Conservation (phyloP, 2,329 filamentous ascomycete species). For the Colletotrichum sp. region DNA sequence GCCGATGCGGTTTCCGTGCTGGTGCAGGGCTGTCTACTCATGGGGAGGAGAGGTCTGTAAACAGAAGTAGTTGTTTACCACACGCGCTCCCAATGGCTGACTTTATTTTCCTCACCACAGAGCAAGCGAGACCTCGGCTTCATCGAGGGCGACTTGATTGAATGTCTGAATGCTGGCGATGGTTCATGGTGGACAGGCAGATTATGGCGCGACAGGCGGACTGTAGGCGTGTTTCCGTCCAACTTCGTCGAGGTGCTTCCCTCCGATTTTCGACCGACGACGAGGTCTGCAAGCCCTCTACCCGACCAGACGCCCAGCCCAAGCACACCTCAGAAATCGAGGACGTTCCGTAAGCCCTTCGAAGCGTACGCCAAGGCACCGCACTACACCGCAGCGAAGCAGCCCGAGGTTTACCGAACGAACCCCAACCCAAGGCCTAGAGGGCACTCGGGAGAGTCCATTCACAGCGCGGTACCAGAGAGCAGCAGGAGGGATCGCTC, state of each 20-base stretch:
- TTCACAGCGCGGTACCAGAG: constrained; percentile 21
- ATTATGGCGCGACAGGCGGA: constrained; percentile 85
- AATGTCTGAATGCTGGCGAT: constrained; percentile 97
- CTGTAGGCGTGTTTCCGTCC: constrained; percentile 92
- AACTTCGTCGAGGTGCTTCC: constrained; percentile 95
- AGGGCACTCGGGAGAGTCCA: constrained; percentile 48
- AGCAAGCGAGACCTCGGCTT: constrained; percentile 95
- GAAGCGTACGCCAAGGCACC: constrained; percentile 71
- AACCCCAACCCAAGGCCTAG: constrained; percentile 38
- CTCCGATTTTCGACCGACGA: constrained; percentile 81
- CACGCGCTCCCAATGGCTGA: constrained; percentile 23
- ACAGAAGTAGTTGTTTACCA: neutral
- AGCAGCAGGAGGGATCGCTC: constrained; percentile 14
- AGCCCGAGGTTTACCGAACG: constrained; percentile 61
- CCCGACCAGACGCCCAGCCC: constrained; percentile 60
- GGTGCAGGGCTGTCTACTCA: constrained; percentile 90
- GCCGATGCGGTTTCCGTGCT: constrained; percentile 85
- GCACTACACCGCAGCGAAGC: constrained; percentile 68
- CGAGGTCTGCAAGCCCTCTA: constrained; percentile 65
- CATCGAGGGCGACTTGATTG: constrained; percentile 96
- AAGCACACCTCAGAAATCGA: constrained; percentile 63
- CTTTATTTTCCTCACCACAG: constrained; percentile 40
- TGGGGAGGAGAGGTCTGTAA: constrained; percentile 81
- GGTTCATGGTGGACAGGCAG: constrained; percentile 98
- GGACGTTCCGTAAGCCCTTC: constrained; percentile 70